Percentiles rank a stretch among this genome's conserved stretches.
Conservation (phyloP, 768 basidiomycete genomes). For the Mycena sanguinolenta region DNA sequence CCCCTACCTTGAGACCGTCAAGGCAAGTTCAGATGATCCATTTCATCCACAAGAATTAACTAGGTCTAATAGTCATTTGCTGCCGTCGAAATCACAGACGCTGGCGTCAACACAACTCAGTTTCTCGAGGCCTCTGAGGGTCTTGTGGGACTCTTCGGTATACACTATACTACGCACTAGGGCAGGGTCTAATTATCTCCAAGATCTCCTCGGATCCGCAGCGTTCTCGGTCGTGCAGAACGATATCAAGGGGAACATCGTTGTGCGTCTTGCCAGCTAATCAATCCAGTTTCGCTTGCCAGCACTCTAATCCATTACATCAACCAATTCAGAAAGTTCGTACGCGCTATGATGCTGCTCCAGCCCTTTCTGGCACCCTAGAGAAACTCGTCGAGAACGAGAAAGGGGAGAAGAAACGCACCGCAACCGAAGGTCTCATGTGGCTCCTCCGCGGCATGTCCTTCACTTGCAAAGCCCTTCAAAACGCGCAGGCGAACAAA, state of each 20-base stretch:
- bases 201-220: slow-evolving; percentile 88
- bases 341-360: slow-evolving; percentile 78
- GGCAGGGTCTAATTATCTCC: slow-evolving; percentile 7
- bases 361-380: slow-evolving; percentile 78
- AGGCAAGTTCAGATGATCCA: slow-evolving; percentile 53
- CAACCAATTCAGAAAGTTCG: slow-evolving; percentile 83
- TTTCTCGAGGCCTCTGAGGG: slow-evolving; percentile 94
- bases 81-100: slow-evolving; percentile 88
- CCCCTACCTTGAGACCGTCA: slow-evolving; percentile 80
- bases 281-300: slow-evolving; percentile 15
- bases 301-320: slow-evolving; percentile 2
- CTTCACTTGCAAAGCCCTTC: slow-evolving; percentile 89
- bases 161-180: slow-evolving; percentile 38
- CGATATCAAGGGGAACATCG: slow-evolving; percentile 94
- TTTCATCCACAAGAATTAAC: neutral
- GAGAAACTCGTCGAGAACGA: slow-evolving; percentile 89
- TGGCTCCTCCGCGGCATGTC: slow-evolving; percentile 94
- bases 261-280: slow-evolving; percentile 60
- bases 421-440: slow-evolving; percentile 91
- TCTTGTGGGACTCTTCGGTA: slow-evolving; percentile 92
- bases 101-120: slow-evolving; percentile 87
- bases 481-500: slow-evolving; percentile 76
- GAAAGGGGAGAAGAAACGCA: slow-evolving; percentile 86
- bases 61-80: slow-evolving; percentile 86
- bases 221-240: slow-evolving; percentile 87